Percentiles rank a stretch among this genome's conserved stretches.
Evolutionary conservation across 345 rosid genomes (phyloP).

Genomic region (Draba incana): DNA sequence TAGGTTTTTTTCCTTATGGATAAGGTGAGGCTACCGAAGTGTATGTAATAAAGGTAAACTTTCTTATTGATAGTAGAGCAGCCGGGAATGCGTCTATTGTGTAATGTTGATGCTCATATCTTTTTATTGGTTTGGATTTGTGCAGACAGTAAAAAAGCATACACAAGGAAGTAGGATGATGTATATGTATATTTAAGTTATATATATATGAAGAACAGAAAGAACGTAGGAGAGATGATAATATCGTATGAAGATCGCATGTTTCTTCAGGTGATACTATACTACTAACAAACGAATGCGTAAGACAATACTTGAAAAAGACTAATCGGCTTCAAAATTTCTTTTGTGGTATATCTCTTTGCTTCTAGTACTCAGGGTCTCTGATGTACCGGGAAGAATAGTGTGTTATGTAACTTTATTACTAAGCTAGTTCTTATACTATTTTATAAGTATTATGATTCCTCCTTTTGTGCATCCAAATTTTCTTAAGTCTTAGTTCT

Average conservation of each 20-base stretch:
- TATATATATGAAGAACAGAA: constrained; percentile 37
- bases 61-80: neutral
- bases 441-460: neutral
- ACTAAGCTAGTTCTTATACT: constrained; percentile 20
- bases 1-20: constrained; percentile 42
- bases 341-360: constrained; percentile 7
- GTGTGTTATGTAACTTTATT: constrained; percentile 19
- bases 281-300: constrained; percentile 41
- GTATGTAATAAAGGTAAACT: constrained; percentile 41
- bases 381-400: constrained; percentile 20
- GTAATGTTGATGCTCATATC: constrained; percentile 2
- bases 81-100: neutral
- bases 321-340: constrained; percentile 5
- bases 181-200: constrained; percentile 54
- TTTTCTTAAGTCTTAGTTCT: neutral
- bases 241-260: constrained; percentile 38
- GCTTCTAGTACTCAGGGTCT: constrained; percentile 18
- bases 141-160: constrained; percentile 73
- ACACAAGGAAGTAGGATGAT: constrained; percentile 57
- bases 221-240: constrained; percentile 34
- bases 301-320: constrained; percentile 20
- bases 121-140: constrained; percentile 11
- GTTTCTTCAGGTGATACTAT: constrained; percentile 44
- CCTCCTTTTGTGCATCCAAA: neutral
- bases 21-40: constrained; percentile 42